Percentiles rank a stretch among this genome's conserved stretches.
These are phyloP conservation scores for Helotiales sp. DNA, from an alignment of 2,329 filamentous ascomycete genomes.

Conservation along the genomic window DNA sequence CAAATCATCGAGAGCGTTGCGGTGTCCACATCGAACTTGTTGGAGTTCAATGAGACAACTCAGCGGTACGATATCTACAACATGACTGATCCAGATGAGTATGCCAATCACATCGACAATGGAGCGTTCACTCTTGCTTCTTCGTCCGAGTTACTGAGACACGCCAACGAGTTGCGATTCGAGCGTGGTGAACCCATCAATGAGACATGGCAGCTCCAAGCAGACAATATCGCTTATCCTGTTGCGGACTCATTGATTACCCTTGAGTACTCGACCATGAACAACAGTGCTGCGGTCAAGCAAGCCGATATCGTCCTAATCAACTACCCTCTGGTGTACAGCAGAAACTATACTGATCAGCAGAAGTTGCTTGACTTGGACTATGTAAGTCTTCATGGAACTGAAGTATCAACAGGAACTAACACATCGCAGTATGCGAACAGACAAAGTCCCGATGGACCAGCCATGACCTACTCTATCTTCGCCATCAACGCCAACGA, in stretches of 20 bases:
- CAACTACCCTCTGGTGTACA: conserved; percentile 67
- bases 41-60: conserved; percentile 62
- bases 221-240: conserved; percentile 60
- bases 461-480: conserved; percentile 75
- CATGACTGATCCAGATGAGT: conserved; percentile 67
- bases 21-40: conserved; percentile 62
- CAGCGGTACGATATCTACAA: conserved; percentile 59
- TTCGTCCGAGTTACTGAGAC: conserved; percentile 49
- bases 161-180: conserved; percentile 47
- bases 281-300: conserved; percentile 68
- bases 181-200: conserved; percentile 48
- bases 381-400: conserved; percentile 49
- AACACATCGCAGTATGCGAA: conserved; percentile 59
- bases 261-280: conserved; percentile 69
- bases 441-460: conserved; percentile 69
- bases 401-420: conserved; percentile 3
- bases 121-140: conserved; percentile 66
- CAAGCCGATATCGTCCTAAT: conserved; percentile 73
- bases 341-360: conserved; percentile 57
- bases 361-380: conserved; percentile 58
- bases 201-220: conserved; percentile 61
- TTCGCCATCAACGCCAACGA: conserved; percentile 71
- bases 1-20: conserved; percentile 69
- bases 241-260: conserved; percentile 62
- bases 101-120: conserved; percentile 54